These are phyloP conservation scores for Cicer chorassanicum DNA, from an alignment of 306 rosid genomes.

Conservation along the genomic window DNA sequence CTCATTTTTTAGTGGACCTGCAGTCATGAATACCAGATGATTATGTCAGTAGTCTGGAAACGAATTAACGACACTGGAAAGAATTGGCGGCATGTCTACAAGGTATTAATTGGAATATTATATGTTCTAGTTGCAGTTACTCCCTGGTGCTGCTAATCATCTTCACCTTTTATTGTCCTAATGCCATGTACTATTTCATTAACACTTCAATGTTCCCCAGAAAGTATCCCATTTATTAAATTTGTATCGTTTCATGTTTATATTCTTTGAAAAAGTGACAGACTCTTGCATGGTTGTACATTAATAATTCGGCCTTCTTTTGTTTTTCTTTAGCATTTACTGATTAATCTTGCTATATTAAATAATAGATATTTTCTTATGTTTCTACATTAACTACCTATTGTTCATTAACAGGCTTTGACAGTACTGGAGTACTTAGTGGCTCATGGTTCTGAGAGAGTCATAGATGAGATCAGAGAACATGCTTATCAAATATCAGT, in stretches of 20 bases:
- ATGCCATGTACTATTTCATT: slow-evolving; percentile 6
- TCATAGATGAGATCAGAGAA: slow-evolving; percentile 93
- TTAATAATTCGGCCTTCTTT: neutral
- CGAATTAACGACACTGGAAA: slow-evolving; percentile 96
- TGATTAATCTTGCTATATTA: slow-evolving; percentile 8
- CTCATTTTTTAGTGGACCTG: slow-evolving; percentile 49
- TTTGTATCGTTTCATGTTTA: neutral
- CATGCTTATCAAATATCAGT: slow-evolving; percentile 97
- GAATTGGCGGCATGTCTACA: slow-evolving; percentile 99
- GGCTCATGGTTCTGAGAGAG: slow-evolving; percentile 93
- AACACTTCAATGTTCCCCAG: slow-evolving; percentile 13
- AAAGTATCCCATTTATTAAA: slow-evolving; percentile 22
- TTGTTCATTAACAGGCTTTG: slow-evolving; percentile 68
- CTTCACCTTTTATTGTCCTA: slow-evolving; percentile 9
- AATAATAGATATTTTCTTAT: slow-evolving; percentile 15
- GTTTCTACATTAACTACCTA: slow-evolving; percentile 39
- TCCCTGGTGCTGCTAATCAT: slow-evolving; percentile 24
- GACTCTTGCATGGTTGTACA: slow-evolving; percentile 14
- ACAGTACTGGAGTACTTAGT: slow-evolving; percentile 92
- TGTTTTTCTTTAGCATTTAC: slow-evolving; percentile 13
- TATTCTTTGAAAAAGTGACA: slow-evolving; percentile 28
- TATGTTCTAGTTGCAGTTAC: slow-evolving; percentile 34
- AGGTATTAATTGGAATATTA: slow-evolving; percentile 58
- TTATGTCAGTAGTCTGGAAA: slow-evolving; percentile 94
- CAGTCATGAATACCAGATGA: slow-evolving; percentile 98